These are phyloP conservation scores for Agaricus blazei DNA, from an alignment of 768 basidiomycete genomes.

Conservation along the genomic window DNA sequence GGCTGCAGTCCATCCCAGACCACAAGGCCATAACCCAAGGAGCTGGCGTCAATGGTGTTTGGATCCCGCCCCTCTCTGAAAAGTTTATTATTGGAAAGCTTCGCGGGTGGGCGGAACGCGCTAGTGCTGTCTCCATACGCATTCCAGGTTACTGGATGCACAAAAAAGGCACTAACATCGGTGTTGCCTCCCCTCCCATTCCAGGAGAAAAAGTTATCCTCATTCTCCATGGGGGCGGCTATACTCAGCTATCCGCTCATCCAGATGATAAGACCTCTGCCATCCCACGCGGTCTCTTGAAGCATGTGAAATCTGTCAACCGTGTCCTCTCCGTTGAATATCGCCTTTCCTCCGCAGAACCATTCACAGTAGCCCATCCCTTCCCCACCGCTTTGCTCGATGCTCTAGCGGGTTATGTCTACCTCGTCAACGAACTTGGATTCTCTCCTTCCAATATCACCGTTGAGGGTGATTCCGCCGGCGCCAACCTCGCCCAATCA, in stretches of 20 bases:
- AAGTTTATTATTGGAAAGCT: slow-evolving; percentile 41
- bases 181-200: slow-evolving; percentile 31
- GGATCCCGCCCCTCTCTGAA: slow-evolving; percentile 36
- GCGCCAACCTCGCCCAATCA: slow-evolving; percentile 66
- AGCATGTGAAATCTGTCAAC: slow-evolving; percentile 36
- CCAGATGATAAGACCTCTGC: slow-evolving; percentile 43
- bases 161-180: slow-evolving; percentile 31
- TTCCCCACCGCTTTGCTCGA: slow-evolving; percentile 79
- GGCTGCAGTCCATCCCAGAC: slow-evolving; percentile 25
- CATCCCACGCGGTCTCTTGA: slow-evolving; percentile 42
- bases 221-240: slow-evolving; percentile 62
- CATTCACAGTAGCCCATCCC: slow-evolving; percentile 40
- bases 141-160: slow-evolving; percentile 58
- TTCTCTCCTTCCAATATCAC: slow-evolving; percentile 59
- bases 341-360: slow-evolving; percentile 48
- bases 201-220: slow-evolving; percentile 56
- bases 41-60: slow-evolving; percentile 39
- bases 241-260: slow-evolving; percentile 48
- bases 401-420: slow-evolving; percentile 66
- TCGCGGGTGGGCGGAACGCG: slow-evolving; percentile 30
- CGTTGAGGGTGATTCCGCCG: slow-evolving; percentile 72
- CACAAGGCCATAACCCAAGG: slow-evolving; percentile 37
- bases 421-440: slow-evolving; percentile 54
- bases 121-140: slow-evolving; percentile 33
- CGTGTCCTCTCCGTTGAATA: slow-evolving; percentile 67